Conservation (phyloP, 495 filamentous ascomycete species). For the Aspergillus haitiensis region DNA sequence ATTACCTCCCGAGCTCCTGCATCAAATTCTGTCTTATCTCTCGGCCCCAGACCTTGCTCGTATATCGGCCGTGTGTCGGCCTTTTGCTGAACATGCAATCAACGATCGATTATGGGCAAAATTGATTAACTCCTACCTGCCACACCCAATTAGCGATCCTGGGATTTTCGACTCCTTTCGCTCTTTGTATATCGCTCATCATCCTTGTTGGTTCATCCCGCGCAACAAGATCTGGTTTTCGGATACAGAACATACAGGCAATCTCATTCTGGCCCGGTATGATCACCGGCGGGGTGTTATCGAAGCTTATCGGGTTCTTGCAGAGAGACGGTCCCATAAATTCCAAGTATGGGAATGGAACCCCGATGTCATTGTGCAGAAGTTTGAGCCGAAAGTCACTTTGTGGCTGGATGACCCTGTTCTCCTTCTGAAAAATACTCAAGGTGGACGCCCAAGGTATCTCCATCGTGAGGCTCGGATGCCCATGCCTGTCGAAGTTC, state of each 20-base stretch:
- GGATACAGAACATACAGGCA: conserved; percentile 67
- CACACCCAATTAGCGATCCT: conserved; percentile 46
- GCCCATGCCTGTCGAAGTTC: conserved; percentile 50
- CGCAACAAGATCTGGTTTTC: conserved; percentile 82
- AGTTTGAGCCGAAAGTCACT: conserved; percentile 65
- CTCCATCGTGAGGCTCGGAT: conserved; percentile 50
- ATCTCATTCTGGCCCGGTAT: conserved; percentile 71
- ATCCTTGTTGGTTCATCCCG: conserved; percentile 83
- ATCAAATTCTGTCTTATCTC: conserved; percentile 61
- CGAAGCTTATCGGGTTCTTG: conserved; percentile 76
- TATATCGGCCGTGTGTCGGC: conserved; percentile 56
- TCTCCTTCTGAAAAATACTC: conserved; percentile 54
- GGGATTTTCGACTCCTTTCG: conserved; percentile 61
- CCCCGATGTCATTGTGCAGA: conserved; percentile 68
- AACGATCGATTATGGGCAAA: conserved; percentile 64
- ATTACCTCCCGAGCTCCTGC: conserved; percentile 65
- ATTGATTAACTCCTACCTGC: conserved; percentile 62
- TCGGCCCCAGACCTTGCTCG: conserved; percentile 55
- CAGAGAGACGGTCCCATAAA: conserved; percentile 51
- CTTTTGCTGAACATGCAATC: conserved; percentile 49
- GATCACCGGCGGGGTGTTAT: conserved; percentile 71
- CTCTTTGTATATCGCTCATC: conserved; percentile 69
- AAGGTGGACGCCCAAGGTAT: conserved; percentile 24
- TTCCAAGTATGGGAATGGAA: conserved; percentile 64
- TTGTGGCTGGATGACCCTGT: conserved; percentile 73